Conservation (phyloP, 306 rosid genomes). For the Mimosa bimucronata region DNA sequence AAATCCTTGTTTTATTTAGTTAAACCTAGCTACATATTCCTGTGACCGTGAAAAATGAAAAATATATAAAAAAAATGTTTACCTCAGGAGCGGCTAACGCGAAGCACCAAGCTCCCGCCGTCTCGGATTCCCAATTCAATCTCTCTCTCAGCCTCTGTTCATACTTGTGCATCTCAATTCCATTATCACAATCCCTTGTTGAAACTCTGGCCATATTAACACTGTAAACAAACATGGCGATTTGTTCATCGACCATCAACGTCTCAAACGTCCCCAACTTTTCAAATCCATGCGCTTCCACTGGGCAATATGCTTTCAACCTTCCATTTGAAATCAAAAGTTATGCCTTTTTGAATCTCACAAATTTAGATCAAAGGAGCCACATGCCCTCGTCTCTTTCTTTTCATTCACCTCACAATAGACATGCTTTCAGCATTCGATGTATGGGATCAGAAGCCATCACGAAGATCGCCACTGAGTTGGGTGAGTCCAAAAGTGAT, state of each 20-base stretch:
- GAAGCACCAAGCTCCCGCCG: background rate
- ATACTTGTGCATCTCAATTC: background rate
- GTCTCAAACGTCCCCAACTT: constrained; percentile 20
- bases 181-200: background rate
- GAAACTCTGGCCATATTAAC: constrained; percentile 4
- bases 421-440: constrained; percentile 31
- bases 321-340: constrained; percentile 10
- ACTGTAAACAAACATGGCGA: constrained; percentile 50
- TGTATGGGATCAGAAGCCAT: constrained; percentile 47
- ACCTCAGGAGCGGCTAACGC: background rate
- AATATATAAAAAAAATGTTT: background rate
- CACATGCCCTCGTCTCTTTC: constrained; percentile 27
- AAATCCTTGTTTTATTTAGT: background rate
- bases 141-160: background rate
- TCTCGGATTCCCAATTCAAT: background rate
- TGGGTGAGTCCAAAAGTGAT: constrained; percentile 17
- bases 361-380: constrained; percentile 9
- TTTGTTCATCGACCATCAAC: constrained; percentile 42
- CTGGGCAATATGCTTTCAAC: constrained; percentile 13
- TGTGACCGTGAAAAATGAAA: background rate
- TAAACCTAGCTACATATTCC: background rate
- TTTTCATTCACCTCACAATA: constrained; percentile 22
- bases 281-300: constrained; percentile 37
- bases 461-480: constrained; percentile 25
- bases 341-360: constrained; percentile 6